Percentiles rank a stretch among this genome's conserved stretches.
phyloP scores from a whole-genome alignment of 352 stramenopile genomes.

The Globisporangium parvum region DNA sequence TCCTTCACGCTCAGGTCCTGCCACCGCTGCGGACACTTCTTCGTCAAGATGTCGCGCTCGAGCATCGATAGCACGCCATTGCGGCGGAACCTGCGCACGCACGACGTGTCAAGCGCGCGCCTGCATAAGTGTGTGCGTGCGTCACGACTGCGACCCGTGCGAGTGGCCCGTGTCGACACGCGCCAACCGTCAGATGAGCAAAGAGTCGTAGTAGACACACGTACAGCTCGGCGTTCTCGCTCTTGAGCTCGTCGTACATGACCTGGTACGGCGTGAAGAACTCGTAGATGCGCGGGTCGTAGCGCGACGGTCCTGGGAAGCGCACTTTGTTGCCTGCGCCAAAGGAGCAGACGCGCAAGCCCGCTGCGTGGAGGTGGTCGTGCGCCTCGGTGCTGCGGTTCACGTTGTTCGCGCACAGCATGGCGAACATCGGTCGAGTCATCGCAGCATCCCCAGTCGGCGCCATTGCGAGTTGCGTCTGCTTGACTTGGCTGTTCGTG shows the following conservation, averaged over 20 bases:
- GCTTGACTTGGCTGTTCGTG: no score
- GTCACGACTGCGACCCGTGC: no score
- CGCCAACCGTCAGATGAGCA: no score
- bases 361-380: slow-evolving; percentile 71
- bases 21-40: slow-evolving; percentile 79
- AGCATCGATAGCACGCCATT: slow-evolving; percentile 86
- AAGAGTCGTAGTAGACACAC: background rate
- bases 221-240: slow-evolving; percentile 68
- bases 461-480: no score
- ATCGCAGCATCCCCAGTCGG: background rate
- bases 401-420: slow-evolving; percentile 89
- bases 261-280: slow-evolving; percentile 86
- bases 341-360: slow-evolving; percentile 78
- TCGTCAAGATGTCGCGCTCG: slow-evolving; percentile 84
- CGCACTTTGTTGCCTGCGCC: slow-evolving; percentile 83
- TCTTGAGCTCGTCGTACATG: slow-evolving; percentile 83
- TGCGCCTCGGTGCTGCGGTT: slow-evolving; percentile 88
- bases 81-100: slow-evolving; percentile 77
- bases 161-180: no score
- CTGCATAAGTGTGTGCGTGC: background rate
- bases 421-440: slow-evolving; percentile 66
- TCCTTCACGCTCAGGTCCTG: slow-evolving; percentile 75
- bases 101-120: no score
- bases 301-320: slow-evolving; percentile 68
- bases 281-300: slow-evolving; percentile 79